Evolutionary conservation across 306 rosid genomes (phyloP), one percentile per base, ranked within the genome.

Genomic region (Cucurbita argyrosperma): DNA sequence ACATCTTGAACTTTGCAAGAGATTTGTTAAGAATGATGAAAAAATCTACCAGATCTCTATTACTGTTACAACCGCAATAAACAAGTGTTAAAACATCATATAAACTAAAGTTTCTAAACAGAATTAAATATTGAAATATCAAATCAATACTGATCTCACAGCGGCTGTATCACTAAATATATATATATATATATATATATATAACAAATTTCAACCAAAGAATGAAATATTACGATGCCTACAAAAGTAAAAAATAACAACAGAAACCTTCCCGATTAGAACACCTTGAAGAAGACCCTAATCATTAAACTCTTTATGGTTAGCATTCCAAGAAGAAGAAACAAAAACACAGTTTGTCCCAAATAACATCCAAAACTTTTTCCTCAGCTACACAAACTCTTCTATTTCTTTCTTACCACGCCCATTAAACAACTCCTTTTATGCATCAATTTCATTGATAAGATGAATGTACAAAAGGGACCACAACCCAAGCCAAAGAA

Each of bases 1-100:
- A 94, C 99, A 94, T 94, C 80, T 80, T 86, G 60, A 54, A 58
- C 67, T 59, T 74, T 56, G 43, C 19, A 58, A 73, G 67, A 43
- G 38, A 15, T 67, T 23, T 21, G 55, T 19, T 68, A 68, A 0
- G 55, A 49, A 68, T 68, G 56, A 46, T 68, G 73, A 45, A 19
- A 6, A 40, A 68, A 68, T 18, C 73, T 68, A 68, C 56, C 73
- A 47, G 52, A 68, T 46, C 56, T 68, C 73, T 68, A 56, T 23
- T 46, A 46, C 13, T 68, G 73, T 23, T 46, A 46, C 13, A 68
- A 66, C 21, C 54, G 38, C 42, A 68, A 47, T 12, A 12, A 68
- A 47, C 56, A 47, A 46, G 73, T 68, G 37, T 68, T 47, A 68
- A 42, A 46, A 68, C 30, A 21, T 13, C 56, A 46, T 23, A 46